These are phyloP conservation scores for Ophiocordyceps camponoti-saundersi DNA, from an alignment of 2,329 filamentous ascomycete genomes.

Conservation along the genomic window DNA sequence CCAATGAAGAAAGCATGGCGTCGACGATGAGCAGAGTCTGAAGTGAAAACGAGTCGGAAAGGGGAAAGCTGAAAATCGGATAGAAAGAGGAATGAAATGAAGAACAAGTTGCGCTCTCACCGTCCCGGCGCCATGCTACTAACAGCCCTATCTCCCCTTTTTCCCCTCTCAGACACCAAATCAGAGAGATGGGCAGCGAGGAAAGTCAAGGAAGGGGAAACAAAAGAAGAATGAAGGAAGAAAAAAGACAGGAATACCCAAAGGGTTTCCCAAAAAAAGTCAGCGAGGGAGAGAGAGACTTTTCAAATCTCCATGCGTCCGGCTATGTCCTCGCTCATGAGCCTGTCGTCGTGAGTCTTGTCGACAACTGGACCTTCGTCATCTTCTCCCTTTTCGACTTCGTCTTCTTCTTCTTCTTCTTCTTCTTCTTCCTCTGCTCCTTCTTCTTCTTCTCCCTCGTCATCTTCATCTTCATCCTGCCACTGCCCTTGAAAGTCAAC, in stretches of 20 bases:
- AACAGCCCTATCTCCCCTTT: no score
- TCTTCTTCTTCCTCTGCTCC: background rate
- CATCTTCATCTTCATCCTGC: slow-evolving; percentile 27
- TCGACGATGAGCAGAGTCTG: no score
- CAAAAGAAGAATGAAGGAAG: background rate
- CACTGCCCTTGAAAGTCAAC: slow-evolving; percentile 16
- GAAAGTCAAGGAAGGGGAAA: background rate
- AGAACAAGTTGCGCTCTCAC: no score
- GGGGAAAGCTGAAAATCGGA: no score
- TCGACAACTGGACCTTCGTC: slow-evolving; percentile 24
- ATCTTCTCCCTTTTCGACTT: slow-evolving; percentile 11
- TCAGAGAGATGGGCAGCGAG: background rate
- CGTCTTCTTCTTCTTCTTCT: background rate
- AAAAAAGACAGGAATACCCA: background rate
- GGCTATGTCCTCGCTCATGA: slow-evolving; percentile 28
- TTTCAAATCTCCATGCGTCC: slow-evolving; percentile 42
- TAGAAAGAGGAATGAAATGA: no score
- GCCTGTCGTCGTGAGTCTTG: slow-evolving; percentile 7
- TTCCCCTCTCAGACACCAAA: no score
- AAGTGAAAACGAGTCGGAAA: no score
- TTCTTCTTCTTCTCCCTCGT: slow-evolving; percentile 25
- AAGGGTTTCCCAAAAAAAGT: no score
- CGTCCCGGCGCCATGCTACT: no score
- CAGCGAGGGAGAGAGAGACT: no score
- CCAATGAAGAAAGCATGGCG: no score